Conservation (phyloP, 331 rosid species). For the Quercus phellos region DNA sequence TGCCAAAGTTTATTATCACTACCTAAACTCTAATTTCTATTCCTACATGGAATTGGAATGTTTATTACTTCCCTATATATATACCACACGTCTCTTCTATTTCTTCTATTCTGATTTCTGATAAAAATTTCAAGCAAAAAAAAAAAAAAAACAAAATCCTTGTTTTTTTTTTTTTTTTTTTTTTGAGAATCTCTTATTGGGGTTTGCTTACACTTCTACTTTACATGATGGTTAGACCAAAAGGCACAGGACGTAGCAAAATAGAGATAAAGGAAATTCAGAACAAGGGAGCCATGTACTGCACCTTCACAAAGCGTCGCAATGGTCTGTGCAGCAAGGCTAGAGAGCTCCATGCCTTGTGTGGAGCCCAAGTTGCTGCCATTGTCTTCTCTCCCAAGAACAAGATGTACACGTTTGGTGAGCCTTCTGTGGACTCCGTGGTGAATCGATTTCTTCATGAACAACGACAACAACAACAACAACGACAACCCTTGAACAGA, state of each 20-base stretch:
- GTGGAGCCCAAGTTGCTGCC: neutral
- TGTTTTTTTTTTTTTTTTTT: neutral
- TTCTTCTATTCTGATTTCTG: too few species aligned
- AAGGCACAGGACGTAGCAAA: neutral
- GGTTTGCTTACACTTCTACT: too few species aligned
- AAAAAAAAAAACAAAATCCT: neutral
- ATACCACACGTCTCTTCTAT: too few species aligned
- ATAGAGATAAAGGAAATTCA: slow-evolving; percentile 4
- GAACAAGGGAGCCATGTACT: neutral
- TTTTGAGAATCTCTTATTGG: neutral
- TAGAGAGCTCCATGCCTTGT: neutral
- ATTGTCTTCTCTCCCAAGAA: neutral
- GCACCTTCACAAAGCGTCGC: slow-evolving; percentile 3
- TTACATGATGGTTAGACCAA: neutral
- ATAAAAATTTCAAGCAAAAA: too few species aligned
- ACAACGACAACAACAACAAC: neutral
- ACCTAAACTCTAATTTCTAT: too few species aligned
- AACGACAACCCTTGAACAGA: too few species aligned
- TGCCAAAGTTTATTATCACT: too few species aligned
- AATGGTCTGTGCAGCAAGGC: slow-evolving; percentile 5
- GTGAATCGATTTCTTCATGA: neutral
- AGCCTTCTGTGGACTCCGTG: neutral
- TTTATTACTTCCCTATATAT: too few species aligned
- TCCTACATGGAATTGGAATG: too few species aligned
- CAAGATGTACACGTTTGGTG: neutral